Percentiles rank a stretch among this genome's conserved stretches.
Conservation (phyloP, 1,284 basidiomycete species). For the Schizophyllum amplum region DNA sequence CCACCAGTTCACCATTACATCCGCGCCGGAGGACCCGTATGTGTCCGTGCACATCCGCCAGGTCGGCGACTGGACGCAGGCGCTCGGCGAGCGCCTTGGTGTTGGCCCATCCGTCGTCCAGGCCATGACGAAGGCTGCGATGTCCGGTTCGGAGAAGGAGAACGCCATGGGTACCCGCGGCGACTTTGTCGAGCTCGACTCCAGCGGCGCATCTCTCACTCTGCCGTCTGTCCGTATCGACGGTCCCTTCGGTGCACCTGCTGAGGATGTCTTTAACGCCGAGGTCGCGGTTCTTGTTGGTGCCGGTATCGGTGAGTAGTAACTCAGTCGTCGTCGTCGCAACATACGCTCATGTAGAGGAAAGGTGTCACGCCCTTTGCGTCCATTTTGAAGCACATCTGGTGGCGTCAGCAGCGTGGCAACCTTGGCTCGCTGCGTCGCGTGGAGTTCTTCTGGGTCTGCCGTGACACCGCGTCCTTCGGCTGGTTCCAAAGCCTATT, state of each 20-base stretch:
- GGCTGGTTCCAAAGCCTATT: slow-evolving; percentile 89
- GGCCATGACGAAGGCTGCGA: slow-evolving; percentile 64
- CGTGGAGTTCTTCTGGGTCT: slow-evolving; percentile 90
- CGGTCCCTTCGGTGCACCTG: slow-evolving; percentile 82
- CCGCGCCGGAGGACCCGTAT: slow-evolving; percentile 86
- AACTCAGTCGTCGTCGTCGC: too few relatives aligned
- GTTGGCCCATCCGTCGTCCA: slow-evolving; percentile 70
- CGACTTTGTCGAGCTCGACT: slow-evolving; percentile 73
- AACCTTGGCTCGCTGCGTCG: slow-evolving; percentile 69
- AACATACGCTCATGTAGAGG: too few relatives aligned
- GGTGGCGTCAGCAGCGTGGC: slow-evolving; percentile 79
- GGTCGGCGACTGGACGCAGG: slow-evolving; percentile 81
- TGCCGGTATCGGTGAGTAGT: slow-evolving; percentile 89
- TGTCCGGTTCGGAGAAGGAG: slow-evolving; percentile 66
- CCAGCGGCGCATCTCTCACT: slow-evolving; percentile 30
- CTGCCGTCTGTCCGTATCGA: slow-evolving; percentile 77
- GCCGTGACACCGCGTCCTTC: slow-evolving; percentile 82
- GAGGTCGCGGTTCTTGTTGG: slow-evolving; percentile 84
- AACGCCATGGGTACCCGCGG: slow-evolving; percentile 46
- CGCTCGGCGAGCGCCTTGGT: slow-evolving; percentile 75
- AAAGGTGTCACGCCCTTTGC: slow-evolving; percentile 87
- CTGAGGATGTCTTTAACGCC: slow-evolving; percentile 81
- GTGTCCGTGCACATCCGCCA: slow-evolving; percentile 86
- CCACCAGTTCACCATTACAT: slow-evolving; percentile 82
- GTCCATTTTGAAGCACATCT: slow-evolving; percentile 87